phyloP scores from a whole-genome alignment of 2,329 filamentous ascomycete genomes.

The Rasamsonia emersonii region DNA sequence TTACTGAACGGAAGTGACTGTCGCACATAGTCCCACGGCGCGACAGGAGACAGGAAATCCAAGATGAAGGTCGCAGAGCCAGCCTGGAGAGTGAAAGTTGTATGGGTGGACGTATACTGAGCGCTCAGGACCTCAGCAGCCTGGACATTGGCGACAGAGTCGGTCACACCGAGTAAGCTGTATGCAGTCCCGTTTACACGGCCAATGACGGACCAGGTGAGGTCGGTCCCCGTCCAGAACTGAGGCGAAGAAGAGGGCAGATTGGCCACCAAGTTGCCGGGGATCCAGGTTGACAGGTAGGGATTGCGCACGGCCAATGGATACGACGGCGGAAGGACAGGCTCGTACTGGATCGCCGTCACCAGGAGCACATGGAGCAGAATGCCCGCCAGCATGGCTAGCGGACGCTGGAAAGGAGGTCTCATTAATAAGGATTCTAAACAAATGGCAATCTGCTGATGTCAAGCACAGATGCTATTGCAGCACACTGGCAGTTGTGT shows the following conservation, averaged over 20 bases:
- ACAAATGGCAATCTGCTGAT: too few relatives aligned
- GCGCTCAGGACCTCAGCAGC: constrained; percentile 26
- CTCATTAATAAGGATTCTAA: too few relatives aligned
- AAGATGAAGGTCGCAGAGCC: constrained; percentile 27
- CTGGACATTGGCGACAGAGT: constrained; percentile 16
- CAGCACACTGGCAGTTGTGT: too few relatives aligned
- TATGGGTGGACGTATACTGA: constrained; percentile 36
- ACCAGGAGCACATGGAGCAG: constrained; percentile 2
- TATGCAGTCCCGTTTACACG: constrained; percentile 33
- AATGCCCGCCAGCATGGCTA: too few relatives aligned
- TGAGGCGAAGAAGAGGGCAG: constrained; percentile 32
- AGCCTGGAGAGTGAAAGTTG: constrained; percentile 31
- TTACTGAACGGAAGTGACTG: constrained; percentile 38
- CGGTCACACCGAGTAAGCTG: constrained; percentile 33
- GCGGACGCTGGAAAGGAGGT: too few relatives aligned
- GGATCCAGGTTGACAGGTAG: constrained; percentile 38
- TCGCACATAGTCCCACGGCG: constrained; percentile 32
- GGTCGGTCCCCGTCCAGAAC: constrained; percentile 36
- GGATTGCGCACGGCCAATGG: constrained; percentile 37
- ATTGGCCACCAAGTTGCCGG: constrained; percentile 27
- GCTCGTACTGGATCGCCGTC: constrained; percentile 11
- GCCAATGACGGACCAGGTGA: constrained; percentile 36
- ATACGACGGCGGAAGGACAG: constrained; percentile 33
- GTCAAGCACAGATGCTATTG: too few relatives aligned
- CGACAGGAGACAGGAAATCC: constrained; percentile 40